A percentile compares a stretch with the other conserved stretches of the same genome.
Conservation (phyloP, 1,284 basidiomycete genomes). For the Irpex sp. region DNA sequence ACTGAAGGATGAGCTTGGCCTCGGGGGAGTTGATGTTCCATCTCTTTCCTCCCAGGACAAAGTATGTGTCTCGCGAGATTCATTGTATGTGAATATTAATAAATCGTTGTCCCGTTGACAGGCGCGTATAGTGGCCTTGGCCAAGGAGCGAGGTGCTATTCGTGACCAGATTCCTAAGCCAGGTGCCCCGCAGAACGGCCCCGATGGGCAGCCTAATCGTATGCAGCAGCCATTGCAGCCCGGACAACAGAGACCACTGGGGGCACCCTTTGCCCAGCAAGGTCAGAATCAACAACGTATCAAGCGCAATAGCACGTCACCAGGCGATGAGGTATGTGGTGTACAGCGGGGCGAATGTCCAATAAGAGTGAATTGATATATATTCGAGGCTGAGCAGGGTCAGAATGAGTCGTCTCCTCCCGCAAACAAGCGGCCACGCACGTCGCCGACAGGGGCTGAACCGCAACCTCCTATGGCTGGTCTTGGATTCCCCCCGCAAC, state of each 20-base stretch:
- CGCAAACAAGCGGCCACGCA: slow-evolving; percentile 55
- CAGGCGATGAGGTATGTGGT: slow-evolving; percentile 57
- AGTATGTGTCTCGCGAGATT: slow-evolving; percentile 33
- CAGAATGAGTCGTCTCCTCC: slow-evolving; percentile 61
- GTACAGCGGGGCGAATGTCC: background rate
- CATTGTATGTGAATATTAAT: slow-evolving; percentile 12
- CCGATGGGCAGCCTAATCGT: slow-evolving; percentile 10
- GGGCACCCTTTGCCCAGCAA: slow-evolving; percentile 24
- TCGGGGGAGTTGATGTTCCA: slow-evolving; percentile 46
- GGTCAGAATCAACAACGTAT: slow-evolving; percentile 30
- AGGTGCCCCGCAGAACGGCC: slow-evolving; percentile 8
- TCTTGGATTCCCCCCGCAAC: slow-evolving; percentile 21
- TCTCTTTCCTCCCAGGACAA: slow-evolving; percentile 50
- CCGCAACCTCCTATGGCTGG: slow-evolving; percentile 27
- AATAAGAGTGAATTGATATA: slow-evolving; percentile 9
- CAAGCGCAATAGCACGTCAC: slow-evolving; percentile 68
- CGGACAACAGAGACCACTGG: slow-evolving; percentile 4
- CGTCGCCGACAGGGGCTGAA: slow-evolving; percentile 40
- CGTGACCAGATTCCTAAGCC: slow-evolving; percentile 12
- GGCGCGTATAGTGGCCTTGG: slow-evolving; percentile 27
- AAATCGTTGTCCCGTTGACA: slow-evolving; percentile 19
- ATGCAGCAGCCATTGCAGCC: slow-evolving; percentile 1
- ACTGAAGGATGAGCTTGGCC: slow-evolving; percentile 43
- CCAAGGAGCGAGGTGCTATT: slow-evolving; percentile 21
- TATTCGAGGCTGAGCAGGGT: slow-evolving; percentile 45